Evolutionary conservation across 345 rosid species (phyloP).

Genomic region (Bruguiera sexangula): DNA sequence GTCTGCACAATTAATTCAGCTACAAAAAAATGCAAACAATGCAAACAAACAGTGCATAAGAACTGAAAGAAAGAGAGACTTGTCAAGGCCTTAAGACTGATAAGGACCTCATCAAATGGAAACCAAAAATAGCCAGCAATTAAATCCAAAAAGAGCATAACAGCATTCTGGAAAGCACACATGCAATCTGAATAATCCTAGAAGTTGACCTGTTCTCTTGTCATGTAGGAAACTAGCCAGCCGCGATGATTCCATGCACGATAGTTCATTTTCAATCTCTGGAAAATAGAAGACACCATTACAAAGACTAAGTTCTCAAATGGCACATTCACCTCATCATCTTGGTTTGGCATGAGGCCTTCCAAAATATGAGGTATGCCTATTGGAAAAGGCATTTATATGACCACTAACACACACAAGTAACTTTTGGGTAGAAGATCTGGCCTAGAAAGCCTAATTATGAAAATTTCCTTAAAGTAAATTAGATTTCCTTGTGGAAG

Average conservation of each 20-base stretch:
- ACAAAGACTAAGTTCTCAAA: slow-evolving; percentile 8
- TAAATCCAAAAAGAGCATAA: not conserved
- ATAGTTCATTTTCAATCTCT: slow-evolving; percentile 96
- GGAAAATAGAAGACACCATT: slow-evolving; percentile 20
- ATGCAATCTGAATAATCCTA: slow-evolving; percentile 1
- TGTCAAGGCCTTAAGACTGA: not conserved
- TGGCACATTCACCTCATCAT: not conserved
- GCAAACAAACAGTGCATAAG: not conserved
- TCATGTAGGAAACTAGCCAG: slow-evolving; percentile 89
- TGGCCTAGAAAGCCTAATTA: not conserved
- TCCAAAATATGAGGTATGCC: not conserved
- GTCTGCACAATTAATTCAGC: not conserved
- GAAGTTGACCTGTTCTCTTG: slow-evolving; percentile 54
- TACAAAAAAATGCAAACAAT: not conserved
- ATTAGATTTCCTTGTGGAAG: not conserved
- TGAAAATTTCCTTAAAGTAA: not conserved
- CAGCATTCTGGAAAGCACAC: not conserved
- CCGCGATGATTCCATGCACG: slow-evolving; percentile 99
- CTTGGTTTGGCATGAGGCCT: not conserved
- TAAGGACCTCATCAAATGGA: slow-evolving; percentile 2
- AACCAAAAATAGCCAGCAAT: not conserved
- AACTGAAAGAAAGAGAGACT: not conserved
- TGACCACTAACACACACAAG: too few relatives aligned
- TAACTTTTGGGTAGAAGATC: too few relatives aligned
- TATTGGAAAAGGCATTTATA: too few relatives aligned